A percentile compares a stretch with the other conserved stretches of the same genome.
phyloP scores from a whole-genome alignment of 2,329 filamentous ascomycete species.

The Aspergillus quadricinctus region DNA sequence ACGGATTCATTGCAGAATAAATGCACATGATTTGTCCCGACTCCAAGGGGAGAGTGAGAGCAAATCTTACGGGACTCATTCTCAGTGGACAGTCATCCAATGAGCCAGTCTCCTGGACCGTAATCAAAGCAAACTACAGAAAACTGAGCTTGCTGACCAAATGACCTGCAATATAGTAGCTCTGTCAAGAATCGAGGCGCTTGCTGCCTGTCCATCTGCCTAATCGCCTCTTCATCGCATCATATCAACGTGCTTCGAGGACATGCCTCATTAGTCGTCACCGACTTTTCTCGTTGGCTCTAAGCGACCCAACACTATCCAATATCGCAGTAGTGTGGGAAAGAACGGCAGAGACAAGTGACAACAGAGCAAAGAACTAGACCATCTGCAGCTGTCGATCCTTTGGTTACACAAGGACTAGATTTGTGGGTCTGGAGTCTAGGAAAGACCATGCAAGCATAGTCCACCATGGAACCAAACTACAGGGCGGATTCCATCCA shows the following conservation, averaged over 20 bases:
- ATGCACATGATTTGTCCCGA: neutral
- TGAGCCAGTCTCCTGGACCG: neutral
- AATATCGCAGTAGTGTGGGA: neutral
- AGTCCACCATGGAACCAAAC: neutral
- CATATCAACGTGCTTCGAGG: neutral
- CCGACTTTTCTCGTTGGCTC: neutral
- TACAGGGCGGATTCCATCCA: neutral
- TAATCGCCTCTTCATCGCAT: neutral
- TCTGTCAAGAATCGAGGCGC: neutral
- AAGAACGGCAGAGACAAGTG: neutral
- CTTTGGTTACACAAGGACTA: neutral
- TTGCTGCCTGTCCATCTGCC: neutral
- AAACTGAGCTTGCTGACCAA: neutral
- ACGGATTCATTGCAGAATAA: neutral
- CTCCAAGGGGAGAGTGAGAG: neutral
- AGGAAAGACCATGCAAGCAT: neutral
- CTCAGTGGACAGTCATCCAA: neutral
- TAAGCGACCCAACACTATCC: neutral
- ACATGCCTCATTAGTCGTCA: neutral
- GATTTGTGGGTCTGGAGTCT: neutral
- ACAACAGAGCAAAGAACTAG: neutral
- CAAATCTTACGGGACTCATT: neutral
- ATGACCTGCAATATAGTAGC: neutral
- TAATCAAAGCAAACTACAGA: neutral
- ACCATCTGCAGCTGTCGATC: slow-evolving; percentile 2